Base-by-base conservation (phyloP, 345 rosid species). In the Sonneratia alba region DNA sequence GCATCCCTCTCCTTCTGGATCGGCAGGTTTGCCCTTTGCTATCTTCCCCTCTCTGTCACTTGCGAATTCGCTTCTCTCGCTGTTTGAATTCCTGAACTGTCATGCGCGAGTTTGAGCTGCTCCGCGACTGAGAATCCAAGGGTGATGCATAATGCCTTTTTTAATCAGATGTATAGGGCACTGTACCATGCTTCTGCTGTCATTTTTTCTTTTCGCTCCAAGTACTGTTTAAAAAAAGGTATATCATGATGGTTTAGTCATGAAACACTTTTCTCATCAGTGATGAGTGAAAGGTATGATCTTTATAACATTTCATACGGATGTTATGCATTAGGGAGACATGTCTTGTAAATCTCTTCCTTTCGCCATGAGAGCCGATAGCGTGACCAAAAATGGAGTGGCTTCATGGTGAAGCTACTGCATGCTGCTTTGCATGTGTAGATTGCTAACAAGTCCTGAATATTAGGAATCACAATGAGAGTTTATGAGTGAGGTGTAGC, bases 1-100 rank as follows among this genome's bases (percentile, higher is more conserved):
- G 97, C 96, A 77, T 90, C 99, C 24, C 88, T 90, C 73, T 95
- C 97, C 67, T 95, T 95, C 80, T 82, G 85, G 87, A 82, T 95
- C 81, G 92, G 97, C 92, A 92, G 97, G 99, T 89, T 7, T 38
- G 36, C 49, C 36, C 40, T 32, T 66, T 55, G 18, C n/a, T 21
- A 32, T 62, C 19, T 18, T 12, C 32, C 7, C 9, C 63, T 49
- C 13, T 66, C 63, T 21, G 18, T 18, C 34, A 16, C 19, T 13
- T 64, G 12, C 34, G 19, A 36, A 48, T 37, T 74, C 66, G 7
- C 59, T 53, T 53, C 7, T 62, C 15, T 22, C 66, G 12, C 36
- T 62, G 36, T 62, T 62, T 16, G 12, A 18, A 57, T 27, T 27
- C 32, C 32, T 57, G 64, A 12, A 18, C 10, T 57, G 14, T 57